Base-by-base conservation (phyloP, 768 basidiomycete genomes). In the Podaxis mareebaensis region DNA sequence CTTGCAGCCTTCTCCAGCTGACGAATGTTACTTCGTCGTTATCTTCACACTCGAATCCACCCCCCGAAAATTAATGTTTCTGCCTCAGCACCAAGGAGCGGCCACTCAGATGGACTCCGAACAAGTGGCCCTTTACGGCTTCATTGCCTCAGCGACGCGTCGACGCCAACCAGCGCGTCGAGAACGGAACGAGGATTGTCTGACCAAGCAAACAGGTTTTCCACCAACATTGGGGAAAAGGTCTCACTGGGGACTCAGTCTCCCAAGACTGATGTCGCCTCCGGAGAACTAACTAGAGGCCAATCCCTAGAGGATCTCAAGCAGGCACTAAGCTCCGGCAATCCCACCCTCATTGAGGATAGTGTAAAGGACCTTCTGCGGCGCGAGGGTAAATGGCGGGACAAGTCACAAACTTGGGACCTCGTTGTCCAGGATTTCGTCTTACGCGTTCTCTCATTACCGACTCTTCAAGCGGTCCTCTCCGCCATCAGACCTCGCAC, bases 11-110 rank as follows among this genome's bases (percentile, higher is more conserved):
- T 53, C 24, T 10, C 15, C 24, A 63, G 88, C 77, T 90, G 81
- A 90, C 86, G 84, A 87, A 90, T 90, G 88, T 88, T 81, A 78
- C 80, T 85, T 85, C 87, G 88, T 82, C 87, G 85, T 77, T 82
- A 77, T 77, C 75, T 81, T 75, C 74, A 83, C 70, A 76, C 78
- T 68, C 78, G 78, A 82, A 77, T 78, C 75, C 76, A 78, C 74
- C 71, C 77, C 68, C 72, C 70, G 60, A 76, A 73, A 67, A 63
- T 72, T 65, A 53, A 55, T 64, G 40, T 36, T 44, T 67, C 61
- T 61, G 65, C 60, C 55, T 60, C 67, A 53, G 58, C 60, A 42
- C 64, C 55, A 28, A 66, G 60, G 56, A 59, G 38, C 67, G 68
- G 69, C 69, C 64, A 67, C 64, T 51, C 70, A 59, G 30, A 57